phyloP scores from a whole-genome alignment of 75 land plant genomes.

The Isoetes taiwanensis region DNA sequence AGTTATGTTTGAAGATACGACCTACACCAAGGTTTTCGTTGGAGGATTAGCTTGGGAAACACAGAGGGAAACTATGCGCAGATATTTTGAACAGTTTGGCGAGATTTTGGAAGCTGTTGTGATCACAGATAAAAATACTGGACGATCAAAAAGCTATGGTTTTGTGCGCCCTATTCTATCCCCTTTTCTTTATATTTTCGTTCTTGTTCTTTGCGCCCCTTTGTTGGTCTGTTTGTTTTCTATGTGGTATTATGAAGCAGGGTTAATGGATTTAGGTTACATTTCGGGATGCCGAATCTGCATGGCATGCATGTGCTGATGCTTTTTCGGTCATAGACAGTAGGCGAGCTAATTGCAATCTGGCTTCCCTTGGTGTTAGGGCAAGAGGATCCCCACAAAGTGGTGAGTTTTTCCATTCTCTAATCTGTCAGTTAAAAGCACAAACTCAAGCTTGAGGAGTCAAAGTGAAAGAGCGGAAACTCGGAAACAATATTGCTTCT shows the following conservation, averaged over 20 bases:
- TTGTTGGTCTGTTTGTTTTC: background rate
- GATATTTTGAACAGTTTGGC: conserved; percentile 71
- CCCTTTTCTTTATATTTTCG: background rate
- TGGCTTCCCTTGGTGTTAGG: conserved; percentile 49
- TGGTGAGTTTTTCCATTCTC: too few species aligned
- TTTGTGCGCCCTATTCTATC: conserved; percentile 59
- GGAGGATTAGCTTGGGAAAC: conserved; percentile 92
- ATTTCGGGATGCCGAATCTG: conserved; percentile 66
- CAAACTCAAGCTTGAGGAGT: too few species aligned
- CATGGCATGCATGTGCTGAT: conserved; percentile 52
- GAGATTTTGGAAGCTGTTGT: conserved; percentile 79
- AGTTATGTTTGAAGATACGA: conserved; percentile 68
- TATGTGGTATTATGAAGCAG: too few species aligned
- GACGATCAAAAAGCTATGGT: conserved; percentile 79
- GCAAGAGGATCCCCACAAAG: too few species aligned
- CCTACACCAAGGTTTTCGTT: conserved; percentile 67
- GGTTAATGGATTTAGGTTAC: conserved; percentile 58
- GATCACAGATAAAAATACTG: conserved; percentile 72
- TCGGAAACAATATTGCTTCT: too few species aligned
- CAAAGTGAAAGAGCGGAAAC: too few species aligned
- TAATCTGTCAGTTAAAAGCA: too few species aligned
- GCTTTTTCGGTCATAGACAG: conserved; percentile 65
- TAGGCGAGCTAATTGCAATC: conserved; percentile 65
- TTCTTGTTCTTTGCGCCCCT: background rate
- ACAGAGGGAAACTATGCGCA: conserved; percentile 54